Percentiles rank a stretch among this genome's conserved stretches.
These are phyloP conservation scores for Powellomyces hirtus DNA, from an alignment of 192 early-diverging fungal genomes.

Conservation along the genomic window DNA sequence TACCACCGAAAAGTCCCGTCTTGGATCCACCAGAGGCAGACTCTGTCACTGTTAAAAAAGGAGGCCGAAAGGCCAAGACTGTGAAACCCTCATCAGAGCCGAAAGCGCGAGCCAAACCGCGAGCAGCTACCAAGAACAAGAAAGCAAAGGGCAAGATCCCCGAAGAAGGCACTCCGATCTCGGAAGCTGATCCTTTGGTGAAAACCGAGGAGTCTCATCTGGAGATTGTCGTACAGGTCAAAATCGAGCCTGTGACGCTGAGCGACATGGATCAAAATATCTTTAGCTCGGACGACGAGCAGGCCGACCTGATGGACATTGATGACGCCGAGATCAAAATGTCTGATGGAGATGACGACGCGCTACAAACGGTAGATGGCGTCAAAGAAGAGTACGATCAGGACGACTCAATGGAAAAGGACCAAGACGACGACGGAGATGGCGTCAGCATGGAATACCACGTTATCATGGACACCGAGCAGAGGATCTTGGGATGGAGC, in stretches of 20 bases:
- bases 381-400: not conserved
- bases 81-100: not conserved
- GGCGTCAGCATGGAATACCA: not conserved
- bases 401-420: not conserved
- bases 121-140: not conserved
- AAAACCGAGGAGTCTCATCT: not conserved
- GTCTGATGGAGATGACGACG: no score
- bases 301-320: not conserved
- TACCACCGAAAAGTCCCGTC: no score
- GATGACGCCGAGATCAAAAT: no score
- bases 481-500: slow-evolving; percentile 28
- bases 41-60: not conserved
- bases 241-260: not conserved
- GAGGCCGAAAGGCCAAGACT: not conserved
- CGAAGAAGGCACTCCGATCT: not conserved
- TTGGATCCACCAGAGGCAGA: no score
- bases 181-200: not conserved
- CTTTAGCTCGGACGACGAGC: slow-evolving; percentile 14
- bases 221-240: not conserved
- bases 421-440: not conserved
- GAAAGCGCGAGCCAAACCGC: not conserved
- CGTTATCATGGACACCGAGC: slow-evolving; percentile 2
- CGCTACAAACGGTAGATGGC: no score
- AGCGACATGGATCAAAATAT: slow-evolving; percentile 1
- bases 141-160: not conserved